Evolutionary conservation across 2,329 filamentous ascomycete genomes (phyloP).

Genomic region (Pseudopyrenochaeta lycopersici): DNA sequence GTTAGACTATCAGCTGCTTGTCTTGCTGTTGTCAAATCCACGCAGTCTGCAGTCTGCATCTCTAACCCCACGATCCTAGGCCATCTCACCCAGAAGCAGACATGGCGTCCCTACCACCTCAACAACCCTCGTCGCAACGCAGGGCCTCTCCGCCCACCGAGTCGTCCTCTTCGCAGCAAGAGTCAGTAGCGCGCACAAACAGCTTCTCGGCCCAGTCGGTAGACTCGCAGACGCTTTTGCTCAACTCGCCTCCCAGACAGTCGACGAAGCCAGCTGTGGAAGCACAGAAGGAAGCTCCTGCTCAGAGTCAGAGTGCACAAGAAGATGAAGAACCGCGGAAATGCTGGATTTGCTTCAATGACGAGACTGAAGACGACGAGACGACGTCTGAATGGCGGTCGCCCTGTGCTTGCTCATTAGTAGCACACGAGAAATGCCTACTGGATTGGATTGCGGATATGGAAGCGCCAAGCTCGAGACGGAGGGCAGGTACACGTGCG

Average conservation of each 20-base stretch:
- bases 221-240: constrained; percentile 57
- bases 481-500: constrained; percentile 54
- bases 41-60: neutral
- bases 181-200: constrained; percentile 36
- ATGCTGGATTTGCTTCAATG: constrained; percentile 76
- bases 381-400: constrained; percentile 77
- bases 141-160: constrained; percentile 35
- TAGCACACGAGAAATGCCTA: constrained; percentile 89
- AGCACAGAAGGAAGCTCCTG: constrained; percentile 22
- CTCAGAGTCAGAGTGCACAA: constrained; percentile 20
- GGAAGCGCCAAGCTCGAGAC: constrained; percentile 68
- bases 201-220: constrained; percentile 53
- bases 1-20: neutral
- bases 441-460: constrained; percentile 93
- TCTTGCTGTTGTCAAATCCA: neutral
- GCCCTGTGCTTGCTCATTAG: constrained; percentile 89
- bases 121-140: constrained; percentile 47
- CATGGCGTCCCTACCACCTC: constrained; percentile 56
- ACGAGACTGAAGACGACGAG: constrained; percentile 70
- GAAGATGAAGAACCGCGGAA: constrained; percentile 56
- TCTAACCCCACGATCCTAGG: neutral
- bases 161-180: constrained; percentile 24
- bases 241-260: constrained; percentile 45
- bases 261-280: constrained; percentile 17
- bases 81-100: neutral